phyloP scores from a whole-genome alignment of 2,329 filamentous ascomycete species.

The Tolypocladium paradoxum region DNA sequence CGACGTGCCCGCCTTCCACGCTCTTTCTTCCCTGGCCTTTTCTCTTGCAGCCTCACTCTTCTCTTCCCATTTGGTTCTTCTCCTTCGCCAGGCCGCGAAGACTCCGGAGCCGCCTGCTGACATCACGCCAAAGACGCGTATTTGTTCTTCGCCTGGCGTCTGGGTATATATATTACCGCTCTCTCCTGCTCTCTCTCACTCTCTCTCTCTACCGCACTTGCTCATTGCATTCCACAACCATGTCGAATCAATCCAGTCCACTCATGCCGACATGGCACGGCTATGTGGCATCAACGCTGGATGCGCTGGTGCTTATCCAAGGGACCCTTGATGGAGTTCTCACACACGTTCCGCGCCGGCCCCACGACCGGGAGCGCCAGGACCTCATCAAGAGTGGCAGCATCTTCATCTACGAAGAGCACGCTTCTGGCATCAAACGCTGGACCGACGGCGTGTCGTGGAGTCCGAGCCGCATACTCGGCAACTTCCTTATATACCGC shows the following conservation, averaged over 20 bases:
- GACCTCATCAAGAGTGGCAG: slow-evolving; percentile 73
- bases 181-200: too few species aligned
- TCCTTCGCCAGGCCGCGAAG: too few species aligned
- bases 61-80: too few species aligned
- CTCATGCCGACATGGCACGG: slow-evolving; percentile 58
- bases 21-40: too few species aligned
- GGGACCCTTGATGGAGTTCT: slow-evolving; percentile 61
- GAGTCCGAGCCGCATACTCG: slow-evolving; percentile 79
- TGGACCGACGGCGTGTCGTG: slow-evolving; percentile 90
- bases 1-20: too few species aligned
- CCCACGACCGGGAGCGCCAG: slow-evolving; percentile 72
- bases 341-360: slow-evolving; percentile 68
- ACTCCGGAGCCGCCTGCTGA: too few species aligned
- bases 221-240: slow-evolving; percentile 5
- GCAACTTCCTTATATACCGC: slow-evolving; percentile 77
- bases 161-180: too few species aligned
- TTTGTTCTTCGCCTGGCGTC: too few species aligned
- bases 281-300: slow-evolving; percentile 56
- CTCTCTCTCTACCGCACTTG: background rate
- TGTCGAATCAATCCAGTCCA: slow-evolving; percentile 17
- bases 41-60: too few species aligned
- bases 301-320: slow-evolving; percentile 74
- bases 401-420: slow-evolving; percentile 87
- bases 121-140: too few species aligned
- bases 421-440: slow-evolving; percentile 80